phyloP scores from a whole-genome alignment of 495 filamentous ascomycete species.

The Aspergillus hancockii region DNA sequence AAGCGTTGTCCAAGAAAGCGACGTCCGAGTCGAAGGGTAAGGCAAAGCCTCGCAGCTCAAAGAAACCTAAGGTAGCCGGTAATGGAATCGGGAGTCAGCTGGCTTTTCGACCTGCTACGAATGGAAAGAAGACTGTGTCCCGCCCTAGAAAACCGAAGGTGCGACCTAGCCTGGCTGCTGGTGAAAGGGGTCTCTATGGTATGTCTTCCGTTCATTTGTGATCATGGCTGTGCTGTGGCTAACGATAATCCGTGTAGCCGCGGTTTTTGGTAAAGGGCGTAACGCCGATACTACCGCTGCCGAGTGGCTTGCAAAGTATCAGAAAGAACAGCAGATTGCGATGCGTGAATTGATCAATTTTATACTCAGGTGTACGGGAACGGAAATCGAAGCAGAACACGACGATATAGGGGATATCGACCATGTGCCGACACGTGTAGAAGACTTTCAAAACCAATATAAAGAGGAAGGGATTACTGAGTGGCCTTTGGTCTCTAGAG shows the following conservation, averaged over 20 bases:
- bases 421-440: conserved; percentile 65
- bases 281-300: conserved; percentile 73
- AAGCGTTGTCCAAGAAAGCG: conserved; percentile 64
- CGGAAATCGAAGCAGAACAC: conserved; percentile 67
- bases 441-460: conserved; percentile 80
- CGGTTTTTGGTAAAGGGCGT: conserved; percentile 75
- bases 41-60: conserved; percentile 32
- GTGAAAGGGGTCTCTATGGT: conserved; percentile 78
- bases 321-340: conserved; percentile 63
- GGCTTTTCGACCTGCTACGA: conserved; percentile 50
- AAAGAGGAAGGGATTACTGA: conserved; percentile 78
- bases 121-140: conserved; percentile 41
- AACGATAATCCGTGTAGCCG: conserved; percentile 51
- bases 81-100: conserved; percentile 58
- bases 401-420: conserved; percentile 88
- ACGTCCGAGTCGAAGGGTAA: conserved; percentile 38
- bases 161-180: conserved; percentile 62
- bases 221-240: conserved; percentile 12
- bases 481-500: conserved; percentile 87
- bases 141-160: conserved; percentile 56
- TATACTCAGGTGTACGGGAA: conserved; percentile 79
- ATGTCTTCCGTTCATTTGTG: conserved; percentile 24
- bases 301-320: conserved; percentile 76
- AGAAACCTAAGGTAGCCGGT: conserved; percentile 56
- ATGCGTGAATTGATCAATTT: conserved; percentile 88